A percentile compares a stretch with the other conserved stretches of the same genome.
Evolutionary conservation across 768 basidiomycete genomes (phyloP).

Genomic region (Chalciporus piperatus): DNA sequence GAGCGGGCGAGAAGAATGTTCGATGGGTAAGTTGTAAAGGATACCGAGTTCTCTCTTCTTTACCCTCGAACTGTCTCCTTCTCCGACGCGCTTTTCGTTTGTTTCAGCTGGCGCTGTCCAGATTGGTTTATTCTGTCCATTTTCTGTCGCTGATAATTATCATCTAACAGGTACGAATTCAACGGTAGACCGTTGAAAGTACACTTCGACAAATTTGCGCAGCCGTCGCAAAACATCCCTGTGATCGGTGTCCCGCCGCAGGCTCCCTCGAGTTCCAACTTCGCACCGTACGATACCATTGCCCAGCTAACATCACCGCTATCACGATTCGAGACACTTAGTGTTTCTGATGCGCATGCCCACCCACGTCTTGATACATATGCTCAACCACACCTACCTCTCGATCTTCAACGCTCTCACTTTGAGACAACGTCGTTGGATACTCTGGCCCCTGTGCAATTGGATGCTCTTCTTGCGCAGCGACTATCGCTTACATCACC

Average conservation of each 20-base stretch:
- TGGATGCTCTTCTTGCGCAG: slow-evolving; percentile 28
- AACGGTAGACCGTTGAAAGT: slow-evolving; percentile 87
- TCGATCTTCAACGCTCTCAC: slow-evolving; percentile 27
- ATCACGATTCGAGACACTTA: slow-evolving; percentile 23
- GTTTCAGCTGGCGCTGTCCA: not conserved
- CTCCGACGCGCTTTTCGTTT: not conserved
- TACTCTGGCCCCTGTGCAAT: slow-evolving; percentile 22
- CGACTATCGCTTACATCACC: slow-evolving; percentile 27
- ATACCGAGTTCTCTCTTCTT: not conserved
- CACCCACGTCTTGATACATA: slow-evolving; percentile 23
- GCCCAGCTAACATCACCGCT: slow-evolving; percentile 21
- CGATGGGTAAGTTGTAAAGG: slow-evolving; percentile 65
- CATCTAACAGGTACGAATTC: slow-evolving; percentile 68
- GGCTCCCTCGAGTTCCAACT: slow-evolving; percentile 6
- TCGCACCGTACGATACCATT: slow-evolving; percentile 22
- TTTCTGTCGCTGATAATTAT: slow-evolving; percentile 5
- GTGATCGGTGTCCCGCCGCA: slow-evolving; percentile 24
- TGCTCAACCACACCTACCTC: slow-evolving; percentile 22
- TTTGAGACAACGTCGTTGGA: slow-evolving; percentile 19
- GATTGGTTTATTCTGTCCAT: not conserved
- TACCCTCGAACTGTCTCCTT: not conserved
- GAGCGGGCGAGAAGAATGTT: slow-evolving; percentile 83
- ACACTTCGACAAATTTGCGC: slow-evolving; percentile 83
- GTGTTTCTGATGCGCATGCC: slow-evolving; percentile 16
- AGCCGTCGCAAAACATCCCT: slow-evolving; percentile 28